Evolutionary conservation across 106 monocot genomes (phyloP).

Genomic region (Allium cepa): DNA sequence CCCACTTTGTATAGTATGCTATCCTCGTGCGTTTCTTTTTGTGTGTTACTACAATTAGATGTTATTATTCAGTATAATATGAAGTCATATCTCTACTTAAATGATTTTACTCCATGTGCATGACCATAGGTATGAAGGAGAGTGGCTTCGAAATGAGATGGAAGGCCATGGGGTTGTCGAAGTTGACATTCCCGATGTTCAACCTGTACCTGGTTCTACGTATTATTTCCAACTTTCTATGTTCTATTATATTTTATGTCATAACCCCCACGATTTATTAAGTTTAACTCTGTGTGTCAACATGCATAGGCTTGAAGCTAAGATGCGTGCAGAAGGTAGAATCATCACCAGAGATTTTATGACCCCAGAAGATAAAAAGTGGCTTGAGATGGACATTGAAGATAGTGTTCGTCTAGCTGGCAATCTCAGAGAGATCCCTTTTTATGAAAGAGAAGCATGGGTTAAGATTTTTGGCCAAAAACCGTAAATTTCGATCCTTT

Average conservation of each 20-base stretch:
- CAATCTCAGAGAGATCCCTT: constrained; percentile 43
- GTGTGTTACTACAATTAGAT: no score
- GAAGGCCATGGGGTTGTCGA: constrained; percentile 87
- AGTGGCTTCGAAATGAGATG: constrained; percentile 82
- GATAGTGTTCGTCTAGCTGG: constrained; percentile 46
- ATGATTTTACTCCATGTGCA: no score
- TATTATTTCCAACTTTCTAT: constrained; percentile 9
- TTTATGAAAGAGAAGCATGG: constrained; percentile 83
- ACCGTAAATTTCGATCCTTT: constrained; percentile 45
- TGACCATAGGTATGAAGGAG: constrained; percentile 63
- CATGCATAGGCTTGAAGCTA: constrained; percentile 54
- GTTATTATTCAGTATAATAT: no score
- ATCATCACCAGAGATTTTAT: constrained; percentile 68
- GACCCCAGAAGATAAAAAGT: constrained; percentile 57
- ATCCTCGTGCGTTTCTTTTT: no score
- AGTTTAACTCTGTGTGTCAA: no score
- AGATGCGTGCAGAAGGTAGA: constrained; percentile 74
- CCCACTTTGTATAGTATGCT: no score
- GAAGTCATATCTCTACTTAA: no score
- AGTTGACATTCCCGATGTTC: constrained; percentile 72
- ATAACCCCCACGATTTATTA: no score
- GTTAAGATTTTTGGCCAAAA: constrained; percentile 51
- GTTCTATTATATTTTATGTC: no score
- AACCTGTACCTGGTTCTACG: constrained; percentile 77
- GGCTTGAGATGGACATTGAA: constrained; percentile 87